A percentile compares a stretch with the other conserved stretches of the same genome.
Evolutionary conservation across 768 basidiomycete genomes (phyloP).

Genomic region (Leccinum variicolor): DNA sequence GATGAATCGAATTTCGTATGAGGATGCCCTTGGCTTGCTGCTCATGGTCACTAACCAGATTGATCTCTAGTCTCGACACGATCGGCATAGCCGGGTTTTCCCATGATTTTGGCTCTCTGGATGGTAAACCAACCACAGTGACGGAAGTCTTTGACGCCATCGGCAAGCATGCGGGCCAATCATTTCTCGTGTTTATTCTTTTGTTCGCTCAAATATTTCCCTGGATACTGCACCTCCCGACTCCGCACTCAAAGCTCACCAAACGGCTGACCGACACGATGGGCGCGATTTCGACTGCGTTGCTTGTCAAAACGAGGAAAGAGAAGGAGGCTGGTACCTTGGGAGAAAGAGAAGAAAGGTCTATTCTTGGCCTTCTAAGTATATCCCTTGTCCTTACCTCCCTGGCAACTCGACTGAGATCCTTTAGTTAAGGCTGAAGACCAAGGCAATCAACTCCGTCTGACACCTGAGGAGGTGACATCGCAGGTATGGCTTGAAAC

Average conservation of each 20-base stretch:
- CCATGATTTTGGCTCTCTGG: conserved; percentile 42
- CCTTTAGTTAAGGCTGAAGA: conserved; percentile 37
- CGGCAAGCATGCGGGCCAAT: conserved; percentile 5
- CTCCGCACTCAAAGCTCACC: conserved; percentile 21
- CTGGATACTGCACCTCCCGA: conserved; percentile 31
- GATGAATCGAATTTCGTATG: conserved; percentile 47
- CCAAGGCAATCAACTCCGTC: conserved; percentile 24
- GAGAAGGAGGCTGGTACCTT: conserved; percentile 30
- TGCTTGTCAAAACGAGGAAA: conserved; percentile 32
- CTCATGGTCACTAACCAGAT: neutral
- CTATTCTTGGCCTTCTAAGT: conserved; percentile 39
- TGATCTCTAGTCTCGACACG: conserved; percentile 36
- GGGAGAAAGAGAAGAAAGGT: conserved; percentile 32
- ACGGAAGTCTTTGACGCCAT: conserved; percentile 26
- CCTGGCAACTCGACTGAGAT: neutral
- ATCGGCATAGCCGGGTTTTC: conserved; percentile 45
- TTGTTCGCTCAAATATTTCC: conserved; percentile 31
- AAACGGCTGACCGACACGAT: conserved; percentile 27
- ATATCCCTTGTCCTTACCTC: neutral
- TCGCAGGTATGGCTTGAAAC: conserved; percentile 24
- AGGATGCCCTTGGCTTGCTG: neutral
- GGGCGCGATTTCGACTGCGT: conserved; percentile 31
- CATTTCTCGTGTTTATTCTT: conserved; percentile 10
- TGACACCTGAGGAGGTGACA: conserved; percentile 41
- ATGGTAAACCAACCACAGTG: conserved; percentile 31